These are phyloP conservation scores for Pouteria campechiana DNA, from an alignment of 179 eudicot genomes.

Conservation along the genomic window DNA sequence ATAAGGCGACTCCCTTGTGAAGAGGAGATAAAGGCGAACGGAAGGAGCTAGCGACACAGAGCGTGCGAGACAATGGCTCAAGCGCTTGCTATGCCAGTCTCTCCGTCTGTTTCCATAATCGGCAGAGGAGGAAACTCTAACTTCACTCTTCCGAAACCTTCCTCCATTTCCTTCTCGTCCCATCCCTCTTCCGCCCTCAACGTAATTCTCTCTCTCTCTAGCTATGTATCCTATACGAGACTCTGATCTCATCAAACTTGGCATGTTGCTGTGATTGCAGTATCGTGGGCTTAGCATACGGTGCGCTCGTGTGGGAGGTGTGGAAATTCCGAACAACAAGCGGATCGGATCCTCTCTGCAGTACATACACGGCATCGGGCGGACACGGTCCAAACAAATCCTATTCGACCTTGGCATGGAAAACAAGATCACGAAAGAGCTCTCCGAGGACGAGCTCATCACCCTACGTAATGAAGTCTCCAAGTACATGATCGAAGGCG, in stretches of 20 bases:
- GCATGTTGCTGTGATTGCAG: constrained; percentile 8
- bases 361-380: constrained; percentile 87
- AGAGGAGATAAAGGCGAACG: too few relatives aligned
- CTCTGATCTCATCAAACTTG: background rate
- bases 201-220: constrained; percentile 16
- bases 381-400: constrained; percentile 52
- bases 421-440: constrained; percentile 70
- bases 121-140: constrained; percentile 29
- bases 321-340: constrained; percentile 91
- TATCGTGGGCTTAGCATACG: constrained; percentile 43
- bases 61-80: too few relatives aligned
- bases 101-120: constrained; percentile 47
- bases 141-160: constrained; percentile 8
- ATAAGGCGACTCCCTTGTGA: too few relatives aligned
- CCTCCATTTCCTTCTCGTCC: constrained; percentile 22
- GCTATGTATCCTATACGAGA: background rate
- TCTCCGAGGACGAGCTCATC: constrained; percentile 78
- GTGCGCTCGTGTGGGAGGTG: constrained; percentile 92
- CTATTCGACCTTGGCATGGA: constrained; percentile 58
- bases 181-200: constrained; percentile 24
- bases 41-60: too few relatives aligned
- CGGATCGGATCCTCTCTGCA: constrained; percentile 77
- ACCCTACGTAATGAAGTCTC: constrained; percentile 63
- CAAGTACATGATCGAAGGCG: constrained; percentile 96
- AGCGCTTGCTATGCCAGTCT: constrained; percentile 46